Evolutionary conservation across 768 basidiomycete species (phyloP), one percentile per base, ranked within the genome.

Genomic region (Mycena alexandri): DNA sequence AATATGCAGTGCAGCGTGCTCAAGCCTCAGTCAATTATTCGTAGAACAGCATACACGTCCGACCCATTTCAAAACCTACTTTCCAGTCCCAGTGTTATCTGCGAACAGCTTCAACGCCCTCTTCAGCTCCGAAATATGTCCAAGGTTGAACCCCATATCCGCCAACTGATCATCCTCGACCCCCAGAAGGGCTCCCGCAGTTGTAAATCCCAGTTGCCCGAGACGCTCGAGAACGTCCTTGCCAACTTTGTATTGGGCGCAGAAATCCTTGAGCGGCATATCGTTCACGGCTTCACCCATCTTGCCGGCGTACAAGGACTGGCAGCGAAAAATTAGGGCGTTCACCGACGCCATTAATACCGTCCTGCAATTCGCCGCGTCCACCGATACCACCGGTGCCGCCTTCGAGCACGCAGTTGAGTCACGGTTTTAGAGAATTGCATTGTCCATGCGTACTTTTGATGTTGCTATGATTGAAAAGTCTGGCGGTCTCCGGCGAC

Each of bases 91-190:
- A 29, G 3, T 29, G 3, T 6, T 29, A 29, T 29, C 29, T 6
- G 6, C 29, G 29, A 34, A 48, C 24, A 36, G 33, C 16, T 34
- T 38, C 33, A 61, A 50, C 10, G 60, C 60, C 38, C 60, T 51
- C 29, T 22, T 52, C 25, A 61, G 0, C 24, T 61, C 60, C 9
- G 38, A 48, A 29, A 61, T 61, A 17, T 61, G 60, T 11, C 50
- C 50, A 2, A 3, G 1, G 16, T 61, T 38, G 50, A 61, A 42
- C 11, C 50, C 50, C 1, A 17, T 50, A 3, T 60, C 22, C 34
- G 3, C 6, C 47, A 60, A 29, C 29, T n/a, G 17, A 11, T 9
- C 11, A 48, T 60, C 60, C 4, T 22, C 2, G 17, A 43, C 50
- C 10, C 51, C 48, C 16, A 25, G n/a, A 19, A 61, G 50, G 5